phyloP scores from a whole-genome alignment of 2,329 filamentous ascomycete species.

The Aureobasidium sp. region DNA sequence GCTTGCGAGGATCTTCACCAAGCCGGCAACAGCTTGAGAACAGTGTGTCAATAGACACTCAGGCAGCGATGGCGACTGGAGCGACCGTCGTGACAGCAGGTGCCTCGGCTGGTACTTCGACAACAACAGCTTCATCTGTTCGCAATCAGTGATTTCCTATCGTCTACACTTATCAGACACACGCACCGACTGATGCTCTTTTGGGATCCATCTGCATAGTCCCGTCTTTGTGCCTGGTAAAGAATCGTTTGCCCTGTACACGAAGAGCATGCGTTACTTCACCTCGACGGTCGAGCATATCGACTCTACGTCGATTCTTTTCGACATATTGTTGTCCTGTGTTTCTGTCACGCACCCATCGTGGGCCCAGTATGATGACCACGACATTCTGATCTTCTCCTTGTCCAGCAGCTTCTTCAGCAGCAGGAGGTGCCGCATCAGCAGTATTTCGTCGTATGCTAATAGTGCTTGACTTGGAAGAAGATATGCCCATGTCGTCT shows the following conservation, averaged over 20 bases:
- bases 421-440: not conserved
- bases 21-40: not conserved
- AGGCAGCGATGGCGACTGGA: slow-evolving; percentile 4
- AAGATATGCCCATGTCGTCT: not conserved
- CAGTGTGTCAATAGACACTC: not conserved
- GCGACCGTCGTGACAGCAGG: not conserved
- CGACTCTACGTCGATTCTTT: not conserved
- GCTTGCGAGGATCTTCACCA: not conserved
- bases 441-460: not conserved
- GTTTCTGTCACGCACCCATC: slow-evolving; percentile 7
- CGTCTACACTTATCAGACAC: too few species aligned
- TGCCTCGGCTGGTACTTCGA: not conserved
- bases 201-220: slow-evolving; percentile 13
- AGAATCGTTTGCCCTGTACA: slow-evolving; percentile 3
- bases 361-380: not conserved
- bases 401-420: not conserved
- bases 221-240: slow-evolving; percentile 6
- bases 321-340: slow-evolving; percentile 2
- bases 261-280: slow-evolving; percentile 10
- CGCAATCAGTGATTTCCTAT: not conserved
- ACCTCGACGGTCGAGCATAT: slow-evolving; percentile 3
- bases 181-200: not conserved
- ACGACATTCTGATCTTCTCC: not conserved
- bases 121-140: not conserved
- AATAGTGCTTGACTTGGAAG: not conserved